These are phyloP conservation scores for Mycena rebaudengoi DNA, from an alignment of 768 basidiomycete genomes.

Conservation along the genomic window DNA sequence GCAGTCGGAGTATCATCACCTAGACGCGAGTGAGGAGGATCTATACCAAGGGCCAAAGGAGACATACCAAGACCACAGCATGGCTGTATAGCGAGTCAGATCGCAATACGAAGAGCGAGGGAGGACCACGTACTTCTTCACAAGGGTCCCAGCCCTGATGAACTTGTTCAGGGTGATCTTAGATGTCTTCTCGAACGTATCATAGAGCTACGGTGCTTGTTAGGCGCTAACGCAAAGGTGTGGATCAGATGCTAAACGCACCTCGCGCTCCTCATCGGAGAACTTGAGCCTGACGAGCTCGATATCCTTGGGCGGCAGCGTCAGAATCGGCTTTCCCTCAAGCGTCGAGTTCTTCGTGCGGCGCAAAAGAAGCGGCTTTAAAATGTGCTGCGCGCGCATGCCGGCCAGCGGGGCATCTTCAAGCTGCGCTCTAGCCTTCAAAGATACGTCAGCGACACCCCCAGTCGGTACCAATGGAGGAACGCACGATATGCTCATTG, in stretches of 20 bases:
- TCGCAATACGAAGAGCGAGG: neutral
- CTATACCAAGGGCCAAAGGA: neutral
- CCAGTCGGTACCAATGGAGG: neutral
- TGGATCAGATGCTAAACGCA: constrained; percentile 41
- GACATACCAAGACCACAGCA: constrained; percentile 52
- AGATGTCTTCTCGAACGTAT: constrained; percentile 62
- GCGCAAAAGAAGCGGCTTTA: constrained; percentile 73
- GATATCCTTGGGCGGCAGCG: constrained; percentile 68
- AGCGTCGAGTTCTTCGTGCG: constrained; percentile 72
- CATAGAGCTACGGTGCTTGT: constrained; percentile 55
- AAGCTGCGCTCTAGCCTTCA: constrained; percentile 60
- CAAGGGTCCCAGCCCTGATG: constrained; percentile 67
- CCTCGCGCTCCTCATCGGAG: constrained; percentile 89
- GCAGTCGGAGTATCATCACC: constrained; percentile 79
- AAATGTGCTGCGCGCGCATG: constrained; percentile 69
- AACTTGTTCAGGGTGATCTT: constrained; percentile 67
- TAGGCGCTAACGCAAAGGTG: neutral
- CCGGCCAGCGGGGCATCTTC: constrained; percentile 70
- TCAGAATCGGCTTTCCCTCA: constrained; percentile 75
- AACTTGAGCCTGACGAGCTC: constrained; percentile 70
- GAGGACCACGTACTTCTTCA: constrained; percentile 68
- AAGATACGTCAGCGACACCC: neutral
- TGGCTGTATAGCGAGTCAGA: constrained; percentile 44
- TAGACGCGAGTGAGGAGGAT: constrained; percentile 30
- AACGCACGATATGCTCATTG: constrained; percentile 60